Evolutionary conservation across 192 early-diverging fungal genomes (phyloP).

Genomic region (Gigaspora rosea): DNA sequence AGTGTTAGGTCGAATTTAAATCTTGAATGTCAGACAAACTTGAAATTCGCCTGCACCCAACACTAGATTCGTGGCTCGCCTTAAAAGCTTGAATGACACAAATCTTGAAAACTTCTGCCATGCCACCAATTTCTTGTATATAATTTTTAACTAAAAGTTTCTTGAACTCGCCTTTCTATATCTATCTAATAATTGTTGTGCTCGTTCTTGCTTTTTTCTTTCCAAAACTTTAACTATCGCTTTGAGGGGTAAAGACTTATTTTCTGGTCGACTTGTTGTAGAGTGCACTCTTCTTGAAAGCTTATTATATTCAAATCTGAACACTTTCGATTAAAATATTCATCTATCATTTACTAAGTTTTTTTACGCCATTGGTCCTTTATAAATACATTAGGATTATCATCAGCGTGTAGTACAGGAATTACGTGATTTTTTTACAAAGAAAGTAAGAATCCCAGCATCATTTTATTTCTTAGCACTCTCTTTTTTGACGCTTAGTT

Average conservation of each 20-base stretch:
- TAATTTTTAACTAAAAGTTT: neutral
- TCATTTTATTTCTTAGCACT: no score
- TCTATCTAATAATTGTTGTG: constrained; percentile 1
- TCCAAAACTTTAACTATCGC: neutral
- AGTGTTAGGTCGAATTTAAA: neutral
- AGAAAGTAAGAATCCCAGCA: no score
- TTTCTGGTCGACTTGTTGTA: neutral
- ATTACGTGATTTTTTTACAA: no score
- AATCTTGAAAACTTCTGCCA: constrained; percentile 14
- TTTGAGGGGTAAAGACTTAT: constrained; percentile 15
- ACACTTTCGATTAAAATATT: no score
- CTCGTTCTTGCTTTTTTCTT: constrained; percentile 11
- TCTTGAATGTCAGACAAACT: neutral
- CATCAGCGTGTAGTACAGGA: no score
- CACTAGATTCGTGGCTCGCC: constrained; percentile 34
- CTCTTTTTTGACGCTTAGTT: no score
- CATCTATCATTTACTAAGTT: no score
- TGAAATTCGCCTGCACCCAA: neutral
- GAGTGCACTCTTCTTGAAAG: constrained; percentile 15
- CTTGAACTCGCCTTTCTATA: constrained; percentile 20
- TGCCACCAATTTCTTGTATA: constrained; percentile 18
- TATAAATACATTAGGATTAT: no score
- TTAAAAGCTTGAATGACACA: constrained; percentile 27
- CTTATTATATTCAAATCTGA: constrained; percentile 11
- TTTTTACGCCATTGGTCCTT: no score